phyloP scores from a whole-genome alignment of 306 rosid species.

The Biancaea sappan region DNA sequence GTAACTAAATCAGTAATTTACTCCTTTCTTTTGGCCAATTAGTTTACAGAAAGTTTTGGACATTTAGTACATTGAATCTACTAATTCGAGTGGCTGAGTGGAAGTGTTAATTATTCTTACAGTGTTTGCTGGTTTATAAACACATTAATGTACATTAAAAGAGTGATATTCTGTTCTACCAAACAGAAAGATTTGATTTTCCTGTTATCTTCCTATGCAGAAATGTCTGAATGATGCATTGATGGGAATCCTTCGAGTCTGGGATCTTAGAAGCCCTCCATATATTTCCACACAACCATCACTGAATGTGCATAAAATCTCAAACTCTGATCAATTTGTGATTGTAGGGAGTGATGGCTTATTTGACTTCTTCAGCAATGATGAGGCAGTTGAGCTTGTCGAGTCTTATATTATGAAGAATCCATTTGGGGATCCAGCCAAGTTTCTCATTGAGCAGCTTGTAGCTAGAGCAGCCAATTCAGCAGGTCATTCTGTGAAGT shows the following conservation, averaged over 20 bases:
- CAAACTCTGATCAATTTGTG: conserved; percentile 75
- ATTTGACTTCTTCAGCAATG: conserved; percentile 93
- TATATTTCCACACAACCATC: conserved; percentile 87
- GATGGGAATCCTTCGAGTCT: conserved; percentile 96
- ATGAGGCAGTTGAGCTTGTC: conserved; percentile 80
- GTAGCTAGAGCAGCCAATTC: conserved; percentile 79
- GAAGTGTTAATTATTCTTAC: conserved; percentile 25
- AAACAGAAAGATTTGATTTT: conserved; percentile 14
- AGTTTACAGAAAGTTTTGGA: conserved; percentile 30
- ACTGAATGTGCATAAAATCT: conserved; percentile 76
- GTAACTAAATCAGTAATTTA: too few relatives aligned
- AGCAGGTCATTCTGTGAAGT: conserved; percentile 64
- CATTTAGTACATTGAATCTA: conserved; percentile 14
- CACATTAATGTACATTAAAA: neutral
- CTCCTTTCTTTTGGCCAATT: neutral
- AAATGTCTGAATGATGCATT: conserved; percentile 86
- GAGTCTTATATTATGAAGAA: conserved; percentile 70
- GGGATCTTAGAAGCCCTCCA: conserved; percentile 88
- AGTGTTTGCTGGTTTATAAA: conserved; percentile 17
- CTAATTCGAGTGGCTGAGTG: conserved; percentile 33
- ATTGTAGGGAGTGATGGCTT: conserved; percentile 94
- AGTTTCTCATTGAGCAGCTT: conserved; percentile 83
- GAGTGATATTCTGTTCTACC: conserved; percentile 4
- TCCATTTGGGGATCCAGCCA: conserved; percentile 89
- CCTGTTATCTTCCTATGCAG: conserved; percentile 44